Conservation (phyloP, 805 yeast genomes). For the Teunomyces tritomae region DNA sequence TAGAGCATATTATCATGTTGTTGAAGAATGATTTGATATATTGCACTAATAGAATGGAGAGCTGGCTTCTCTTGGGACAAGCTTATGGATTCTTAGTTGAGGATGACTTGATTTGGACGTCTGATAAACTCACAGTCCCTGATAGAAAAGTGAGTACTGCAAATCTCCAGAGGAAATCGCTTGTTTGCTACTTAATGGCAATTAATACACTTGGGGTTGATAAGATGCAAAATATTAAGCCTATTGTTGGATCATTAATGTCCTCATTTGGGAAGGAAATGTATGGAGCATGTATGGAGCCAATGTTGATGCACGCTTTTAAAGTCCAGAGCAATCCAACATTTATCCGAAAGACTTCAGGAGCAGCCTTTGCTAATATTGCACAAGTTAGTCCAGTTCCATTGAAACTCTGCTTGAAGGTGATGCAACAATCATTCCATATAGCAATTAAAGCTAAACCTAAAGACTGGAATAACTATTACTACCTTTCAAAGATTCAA, state of each 20-base stretch:
- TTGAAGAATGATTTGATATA: slow-evolving; percentile 65
- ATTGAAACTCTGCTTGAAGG: slow-evolving; percentile 32
- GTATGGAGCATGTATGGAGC: slow-evolving; percentile 57
- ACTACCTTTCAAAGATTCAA: slow-evolving; percentile 56
- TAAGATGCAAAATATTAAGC: slow-evolving; percentile 15
- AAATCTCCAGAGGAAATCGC: slow-evolving; percentile 60
- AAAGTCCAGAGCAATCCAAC: slow-evolving; percentile 37
- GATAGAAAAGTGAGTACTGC: slow-evolving; percentile 66
- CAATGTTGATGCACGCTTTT: slow-evolving; percentile 64
- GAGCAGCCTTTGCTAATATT: slow-evolving; percentile 24
- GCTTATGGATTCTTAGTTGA: slow-evolving; percentile 77
- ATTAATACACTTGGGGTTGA: slow-evolving; percentile 33
- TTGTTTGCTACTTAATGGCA: slow-evolving; percentile 76
- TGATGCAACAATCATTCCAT: slow-evolving; percentile 41
- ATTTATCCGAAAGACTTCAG: slow-evolving; percentile 25
- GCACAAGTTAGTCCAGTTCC: slow-evolving; percentile 20
- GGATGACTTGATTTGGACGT: slow-evolving; percentile 89
- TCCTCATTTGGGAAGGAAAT: slow-evolving; percentile 55
- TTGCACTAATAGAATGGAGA: slow-evolving; percentile 68
- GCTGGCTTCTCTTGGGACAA: slow-evolving; percentile 83
- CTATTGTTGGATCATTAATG: slow-evolving; percentile 47
- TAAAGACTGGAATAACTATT: slow-evolving; percentile 60
- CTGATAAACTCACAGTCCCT: slow-evolving; percentile 67
- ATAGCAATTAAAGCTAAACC: slow-evolving; percentile 45
- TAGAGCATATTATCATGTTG: slow-evolving; percentile 68